A percentile compares a stretch with the other conserved stretches of the same genome.
phyloP scores from a whole-genome alignment of 2,329 filamentous ascomycete genomes.

The Leptodontidium sp. region DNA sequence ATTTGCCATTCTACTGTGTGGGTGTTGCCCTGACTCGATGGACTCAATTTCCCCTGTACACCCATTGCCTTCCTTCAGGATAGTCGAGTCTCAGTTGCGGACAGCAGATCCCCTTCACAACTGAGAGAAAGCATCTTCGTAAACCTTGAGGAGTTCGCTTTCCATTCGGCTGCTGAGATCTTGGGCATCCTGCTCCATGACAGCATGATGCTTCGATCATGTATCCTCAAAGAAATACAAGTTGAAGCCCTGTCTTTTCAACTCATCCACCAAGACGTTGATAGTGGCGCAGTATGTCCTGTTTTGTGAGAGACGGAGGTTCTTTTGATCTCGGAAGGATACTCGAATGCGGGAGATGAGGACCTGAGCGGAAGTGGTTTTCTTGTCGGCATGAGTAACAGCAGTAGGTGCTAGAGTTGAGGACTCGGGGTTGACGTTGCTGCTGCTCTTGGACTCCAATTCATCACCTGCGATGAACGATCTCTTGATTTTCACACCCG shows the following conservation, averaged over 20 bases:
- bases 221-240: background rate
- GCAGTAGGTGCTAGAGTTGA: background rate
- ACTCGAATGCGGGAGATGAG: background rate
- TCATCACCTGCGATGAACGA: background rate
- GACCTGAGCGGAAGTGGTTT: background rate
- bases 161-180: background rate
- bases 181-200: background rate
- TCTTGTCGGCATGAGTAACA: background rate
- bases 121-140: background rate
- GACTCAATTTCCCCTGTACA: background rate
- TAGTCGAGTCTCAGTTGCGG: background rate
- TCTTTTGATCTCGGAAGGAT: background rate
- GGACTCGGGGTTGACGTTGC: background rate
- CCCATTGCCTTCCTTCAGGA: background rate
- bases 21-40: background rate
- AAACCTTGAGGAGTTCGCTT: background rate
- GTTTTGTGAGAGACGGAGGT: background rate
- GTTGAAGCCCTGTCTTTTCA: background rate
- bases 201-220: background rate
- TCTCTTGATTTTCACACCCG: background rate
- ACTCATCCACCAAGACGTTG: background rate
- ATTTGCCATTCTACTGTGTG: background rate
- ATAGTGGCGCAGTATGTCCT: background rate
- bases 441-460: background rate
- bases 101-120: background rate